Evolutionary conservation across 768 basidiomycete species (phyloP).

Genomic region (Suillus fuscotomentosus): DNA sequence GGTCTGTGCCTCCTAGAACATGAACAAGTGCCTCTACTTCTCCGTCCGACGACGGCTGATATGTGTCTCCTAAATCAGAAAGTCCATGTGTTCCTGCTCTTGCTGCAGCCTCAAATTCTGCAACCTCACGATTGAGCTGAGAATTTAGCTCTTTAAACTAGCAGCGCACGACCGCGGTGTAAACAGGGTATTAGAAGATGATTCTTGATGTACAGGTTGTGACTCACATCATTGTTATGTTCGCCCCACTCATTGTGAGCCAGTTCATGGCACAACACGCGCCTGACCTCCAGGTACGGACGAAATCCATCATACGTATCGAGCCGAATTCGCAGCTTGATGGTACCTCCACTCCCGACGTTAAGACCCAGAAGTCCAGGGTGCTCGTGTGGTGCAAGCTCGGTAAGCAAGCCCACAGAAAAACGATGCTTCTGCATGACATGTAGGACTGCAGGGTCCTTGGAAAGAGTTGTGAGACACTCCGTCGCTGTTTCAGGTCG

Average conservation of each 20-base stretch:
- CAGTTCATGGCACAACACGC: conserved; percentile 75
- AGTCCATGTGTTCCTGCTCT: conserved; percentile 56
- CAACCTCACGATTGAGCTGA: conserved; percentile 68
- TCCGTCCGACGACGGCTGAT: conserved; percentile 53
- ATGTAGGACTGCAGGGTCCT: conserved; percentile 70
- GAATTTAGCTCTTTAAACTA: conserved; percentile 81
- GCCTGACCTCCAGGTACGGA: conserved; percentile 58
- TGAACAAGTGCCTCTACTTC: conserved; percentile 54
- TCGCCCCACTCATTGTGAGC: conserved; percentile 73
- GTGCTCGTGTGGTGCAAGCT: conserved; percentile 77
- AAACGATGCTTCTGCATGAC: conserved; percentile 72
- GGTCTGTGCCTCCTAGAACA: conserved; percentile 50
- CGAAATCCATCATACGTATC: conserved; percentile 73
- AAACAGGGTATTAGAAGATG: background rate
- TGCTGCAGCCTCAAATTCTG: conserved; percentile 58
- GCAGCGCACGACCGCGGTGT: background rate
- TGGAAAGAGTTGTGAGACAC: conserved; percentile 55
- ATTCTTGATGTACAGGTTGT: background rate
- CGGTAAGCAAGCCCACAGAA: conserved; percentile 67
- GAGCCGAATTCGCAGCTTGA: conserved; percentile 69
- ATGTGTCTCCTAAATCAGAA: conserved; percentile 31
- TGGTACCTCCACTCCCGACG: conserved; percentile 55
- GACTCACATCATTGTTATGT: conserved; percentile 68
- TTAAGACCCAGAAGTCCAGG: conserved; percentile 71
- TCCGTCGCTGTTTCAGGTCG: conserved; percentile 54